A percentile compares a stretch with the other conserved stretches of the same genome.
These are phyloP conservation scores for Candida manassasensis DNA, from an alignment of 805 yeast species.

Conservation along the genomic window DNA sequence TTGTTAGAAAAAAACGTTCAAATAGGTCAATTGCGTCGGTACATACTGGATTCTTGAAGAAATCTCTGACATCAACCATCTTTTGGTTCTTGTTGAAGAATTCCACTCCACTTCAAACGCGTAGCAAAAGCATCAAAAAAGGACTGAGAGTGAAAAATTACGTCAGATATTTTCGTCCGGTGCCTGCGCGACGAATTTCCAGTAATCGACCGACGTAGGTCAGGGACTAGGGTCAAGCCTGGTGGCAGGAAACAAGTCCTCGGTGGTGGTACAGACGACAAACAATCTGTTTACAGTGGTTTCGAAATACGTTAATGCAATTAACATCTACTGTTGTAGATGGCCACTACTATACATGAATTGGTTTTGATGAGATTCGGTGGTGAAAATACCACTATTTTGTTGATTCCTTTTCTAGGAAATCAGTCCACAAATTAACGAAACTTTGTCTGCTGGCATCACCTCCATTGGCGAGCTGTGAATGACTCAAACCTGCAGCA, in stretches of 20 bases:
- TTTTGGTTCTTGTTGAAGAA: no score
- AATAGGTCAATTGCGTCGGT: conserved; percentile 1
- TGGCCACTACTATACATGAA: neutral
- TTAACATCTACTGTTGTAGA: neutral
- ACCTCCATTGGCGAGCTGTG: conserved; percentile 11
- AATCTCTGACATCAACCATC: conserved; percentile 5
- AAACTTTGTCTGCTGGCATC: conserved; percentile 45
- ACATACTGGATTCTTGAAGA: conserved; percentile 4
- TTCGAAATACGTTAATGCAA: no score
- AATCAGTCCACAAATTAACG: conserved; percentile 77
- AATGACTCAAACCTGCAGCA: conserved; percentile 65
- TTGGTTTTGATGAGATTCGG: neutral
- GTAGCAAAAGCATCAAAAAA: no score
- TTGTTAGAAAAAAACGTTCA: conserved; percentile 6
- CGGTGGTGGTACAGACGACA: no score
- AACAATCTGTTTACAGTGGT: no score
- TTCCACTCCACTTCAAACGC: no score
- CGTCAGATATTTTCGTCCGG: no score
- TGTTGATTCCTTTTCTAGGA: conserved; percentile 62
- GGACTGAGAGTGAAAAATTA: no score
- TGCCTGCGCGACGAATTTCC: no score
- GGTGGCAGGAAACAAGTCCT: no score
- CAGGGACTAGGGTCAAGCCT: no score
- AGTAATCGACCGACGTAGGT: no score
- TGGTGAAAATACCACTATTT: conserved; percentile 3